Base-by-base conservation (phyloP, 163 green algal genomes). In the Picocystis sp. region DNA sequence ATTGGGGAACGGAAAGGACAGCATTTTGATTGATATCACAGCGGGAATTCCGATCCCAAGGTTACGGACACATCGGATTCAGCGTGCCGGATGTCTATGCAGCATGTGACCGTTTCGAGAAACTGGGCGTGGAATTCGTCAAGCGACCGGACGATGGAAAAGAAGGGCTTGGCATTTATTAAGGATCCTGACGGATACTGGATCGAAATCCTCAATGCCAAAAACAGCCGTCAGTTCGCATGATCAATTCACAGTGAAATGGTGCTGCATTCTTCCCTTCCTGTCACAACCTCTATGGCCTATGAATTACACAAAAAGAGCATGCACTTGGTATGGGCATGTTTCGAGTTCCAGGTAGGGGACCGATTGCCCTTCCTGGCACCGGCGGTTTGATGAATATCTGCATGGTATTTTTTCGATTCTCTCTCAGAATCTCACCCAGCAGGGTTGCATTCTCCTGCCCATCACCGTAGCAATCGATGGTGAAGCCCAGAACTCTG, bases 21-120 rank as follows among this genome's bases (percentile, higher is more conserved):
- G 64, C 21, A 53, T 3, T 85, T 77, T 43, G 57, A 75, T 50
- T 70, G 65, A 10, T 93, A 92, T 57, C 78, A 90, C 70, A 91
- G 67, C 49, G 88, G 86, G 56, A 96, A 97, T 70, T 56, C 55
- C 0, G 83, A 93, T 3, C 80, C 80, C 0, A 64, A 73, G 87
- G 87, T 23, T 96, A 81, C 69, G 87, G 77, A 14, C 60, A 61
- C 41, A 91, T 93, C 21, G 83, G 84, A 1, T 56, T 94, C 19
- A 80, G 86, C 11, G 43, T 72, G 5, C 80, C 84, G 2, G 73
- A 87, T 57, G 85, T 96, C 41, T 69, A 83, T 43, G 82, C 63
- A 1, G 87, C 87, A 2, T 95, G 87, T 66, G 62, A 83, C 41
- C 70, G 82, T n/a, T 94, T 94, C 63, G 79, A 93, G 63, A 51